phyloP scores from a whole-genome alignment of 805 yeast species.

The Metschnikowia arizonensis region DNA sequence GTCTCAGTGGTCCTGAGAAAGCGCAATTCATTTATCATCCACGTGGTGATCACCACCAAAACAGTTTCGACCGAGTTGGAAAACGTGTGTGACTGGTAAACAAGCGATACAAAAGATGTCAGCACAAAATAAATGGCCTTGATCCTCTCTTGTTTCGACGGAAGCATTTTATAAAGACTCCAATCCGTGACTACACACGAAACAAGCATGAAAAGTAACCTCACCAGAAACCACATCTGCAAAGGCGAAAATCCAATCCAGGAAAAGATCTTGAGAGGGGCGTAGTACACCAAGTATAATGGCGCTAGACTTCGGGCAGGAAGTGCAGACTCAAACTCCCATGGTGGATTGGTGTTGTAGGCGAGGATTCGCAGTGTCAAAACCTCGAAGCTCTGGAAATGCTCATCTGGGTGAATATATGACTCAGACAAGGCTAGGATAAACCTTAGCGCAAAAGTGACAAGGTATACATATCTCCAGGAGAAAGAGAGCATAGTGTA shows the following conservation, averaged over 20 bases:
- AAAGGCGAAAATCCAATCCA: conserved; percentile 43
- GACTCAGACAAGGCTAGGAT: conserved; percentile 65
- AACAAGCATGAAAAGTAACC: conserved; percentile 46
- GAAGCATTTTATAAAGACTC: conserved; percentile 45
- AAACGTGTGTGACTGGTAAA: conserved; percentile 81
- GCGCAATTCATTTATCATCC: conserved; percentile 45
- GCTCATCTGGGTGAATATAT: conserved; percentile 97
- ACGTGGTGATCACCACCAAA: conserved; percentile 48
- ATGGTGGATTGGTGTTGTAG: conserved; percentile 51
- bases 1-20: conserved; percentile 14
- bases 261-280: conserved; percentile 41
- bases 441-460: conserved; percentile 46
- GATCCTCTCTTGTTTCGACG: conserved; percentile 47
- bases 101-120: conserved; percentile 67
- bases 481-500: conserved; percentile 9
- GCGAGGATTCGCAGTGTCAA: conserved; percentile 47
- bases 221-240: conserved; percentile 48
- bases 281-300: conserved; percentile 65
- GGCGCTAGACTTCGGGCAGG: conserved; percentile 76
- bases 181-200: conserved; percentile 38
- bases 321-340: conserved; percentile 66
- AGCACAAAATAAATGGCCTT: conserved; percentile 47
- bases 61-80: conserved; percentile 81
- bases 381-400: conserved; percentile 85
- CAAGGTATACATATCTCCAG: conserved; percentile 48